Evolutionary conservation across 2,329 filamentous ascomycete species (phyloP), one percentile per base, ranked within the genome.

Genomic region (Stachybotrys chlorohalonatus): DNA sequence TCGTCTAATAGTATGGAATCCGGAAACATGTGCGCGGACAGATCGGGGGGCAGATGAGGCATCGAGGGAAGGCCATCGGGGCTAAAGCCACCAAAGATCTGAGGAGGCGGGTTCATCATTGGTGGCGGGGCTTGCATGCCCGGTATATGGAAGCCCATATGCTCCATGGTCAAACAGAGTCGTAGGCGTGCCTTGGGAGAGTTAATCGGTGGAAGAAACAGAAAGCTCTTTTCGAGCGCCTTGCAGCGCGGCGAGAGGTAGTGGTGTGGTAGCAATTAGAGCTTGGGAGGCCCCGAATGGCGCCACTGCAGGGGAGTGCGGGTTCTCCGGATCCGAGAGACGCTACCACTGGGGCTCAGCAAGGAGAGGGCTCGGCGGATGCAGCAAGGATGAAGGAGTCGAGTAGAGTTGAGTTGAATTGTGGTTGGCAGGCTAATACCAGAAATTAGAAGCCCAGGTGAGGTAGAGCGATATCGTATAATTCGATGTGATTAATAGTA

Each of bases 1-100:
- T 80, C 80, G 62, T 88, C 84, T 59, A 85, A 83, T 54, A 84
- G 71, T 57, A 85, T 67, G 24, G 81, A 78, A 58, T 84, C 81
- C 31, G 77, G 74, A 57, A 82, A 84, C 75, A 85, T 79, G 54
- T 82, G 80, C n/a, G 76, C 76, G 36, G 78, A 75, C 53, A 85
- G 69, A 60, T 85, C 83, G 32, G 76, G 75, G 11, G 80, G 77
- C 54, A 81, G 72, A 53, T 82, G 75, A 54, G 74, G 70, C 56
- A 85, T 75, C 47, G 56, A 57, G 9, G 83, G 74, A 54, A 87
- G 72, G 51, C 80, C 80, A 64, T 88, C 84, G 49, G 77, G 71
- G 49, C 73, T 69, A 63, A 86, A 89, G 53, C 73, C 73, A 55
- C 84, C 82, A 64, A 88, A 90, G 54, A 89, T 83, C 66, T 87